A percentile compares a stretch with the other conserved stretches of the same genome.
These are phyloP conservation scores for Clarireedia monteithiana DNA, from an alignment of 2,329 filamentous ascomycete species.

Conservation along the genomic window DNA sequence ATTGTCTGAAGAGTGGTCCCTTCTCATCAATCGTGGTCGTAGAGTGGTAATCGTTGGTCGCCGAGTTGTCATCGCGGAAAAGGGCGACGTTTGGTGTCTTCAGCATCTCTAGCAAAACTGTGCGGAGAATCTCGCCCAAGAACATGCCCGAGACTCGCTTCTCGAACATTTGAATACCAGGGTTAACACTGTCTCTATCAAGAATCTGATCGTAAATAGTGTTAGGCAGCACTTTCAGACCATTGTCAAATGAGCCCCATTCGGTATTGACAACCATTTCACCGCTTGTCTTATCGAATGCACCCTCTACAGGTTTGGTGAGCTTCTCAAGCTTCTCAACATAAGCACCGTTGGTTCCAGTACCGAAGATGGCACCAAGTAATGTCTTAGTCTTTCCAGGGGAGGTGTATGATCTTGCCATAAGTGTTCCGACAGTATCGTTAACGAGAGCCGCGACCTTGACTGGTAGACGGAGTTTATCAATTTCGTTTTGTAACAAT, in stretches of 20 bases:
- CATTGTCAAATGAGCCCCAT: constrained; percentile 98
- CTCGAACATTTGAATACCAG: constrained; percentile 96
- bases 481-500: constrained; percentile 82
- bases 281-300: constrained; percentile 73
- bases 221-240: constrained; percentile 76
- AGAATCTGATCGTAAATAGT: constrained; percentile 76
- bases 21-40: constrained; percentile 61
- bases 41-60: constrained; percentile 59
- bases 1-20: constrained; percentile 66
- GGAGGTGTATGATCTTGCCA: constrained; percentile 94
- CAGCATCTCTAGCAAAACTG: constrained; percentile 65
- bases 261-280: constrained; percentile 98
- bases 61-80: constrained; percentile 70
- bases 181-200: constrained; percentile 77
- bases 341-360: constrained; percentile 94
- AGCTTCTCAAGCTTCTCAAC: constrained; percentile 85
- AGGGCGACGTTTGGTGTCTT: constrained; percentile 59
- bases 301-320: constrained; percentile 63
- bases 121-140: constrained; percentile 83
- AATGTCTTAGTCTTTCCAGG: constrained; percentile 80
- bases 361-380: constrained; percentile 95
- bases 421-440: constrained; percentile 93
- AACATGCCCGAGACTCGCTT: constrained; percentile 99
- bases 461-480: constrained; percentile 77
- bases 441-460: constrained; percentile 95